phyloP scores from a whole-genome alignment of 179 eudicot species.

The Drosera spatulata region DNA sequence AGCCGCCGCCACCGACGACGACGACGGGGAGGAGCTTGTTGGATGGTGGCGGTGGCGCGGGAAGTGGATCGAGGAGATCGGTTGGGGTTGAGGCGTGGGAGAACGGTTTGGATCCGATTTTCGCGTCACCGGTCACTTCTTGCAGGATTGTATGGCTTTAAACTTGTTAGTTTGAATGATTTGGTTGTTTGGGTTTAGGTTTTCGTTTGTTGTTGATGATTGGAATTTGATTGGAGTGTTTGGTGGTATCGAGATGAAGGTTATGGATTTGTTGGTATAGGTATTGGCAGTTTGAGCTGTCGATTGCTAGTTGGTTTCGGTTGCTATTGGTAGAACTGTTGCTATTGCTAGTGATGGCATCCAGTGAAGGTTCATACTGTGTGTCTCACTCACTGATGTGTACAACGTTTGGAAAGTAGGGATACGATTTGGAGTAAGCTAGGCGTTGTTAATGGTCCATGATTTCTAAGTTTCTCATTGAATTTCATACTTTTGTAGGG shows the following conservation, averaged over 20 bases:
- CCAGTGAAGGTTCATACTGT: no score
- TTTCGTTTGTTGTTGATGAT: no score
- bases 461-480: not conserved
- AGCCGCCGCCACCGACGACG: not conserved
- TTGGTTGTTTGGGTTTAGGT: no score
- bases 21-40: not conserved
- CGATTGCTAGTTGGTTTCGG: no score
- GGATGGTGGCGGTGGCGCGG: no score
- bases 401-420: not conserved
- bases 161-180: not conserved
- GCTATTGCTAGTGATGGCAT: no score
- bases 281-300: no score
- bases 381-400: no score
- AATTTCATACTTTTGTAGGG: constrained; percentile 36
- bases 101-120: constrained; percentile 38
- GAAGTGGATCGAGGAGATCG: constrained; percentile 8
- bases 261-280: no score
- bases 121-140: constrained; percentile 40
- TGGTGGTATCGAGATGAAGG: no score
- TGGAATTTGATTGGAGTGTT: no score
- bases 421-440: not conserved
- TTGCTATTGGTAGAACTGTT: no score
- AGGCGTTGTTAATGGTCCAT: not conserved
- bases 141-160: constrained; percentile 48
- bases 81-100: constrained; percentile 24